These are phyloP conservation scores for Hyaloscypha hepaticicola DNA, from an alignment of 495 filamentous ascomycete species.

Conservation along the genomic window DNA sequence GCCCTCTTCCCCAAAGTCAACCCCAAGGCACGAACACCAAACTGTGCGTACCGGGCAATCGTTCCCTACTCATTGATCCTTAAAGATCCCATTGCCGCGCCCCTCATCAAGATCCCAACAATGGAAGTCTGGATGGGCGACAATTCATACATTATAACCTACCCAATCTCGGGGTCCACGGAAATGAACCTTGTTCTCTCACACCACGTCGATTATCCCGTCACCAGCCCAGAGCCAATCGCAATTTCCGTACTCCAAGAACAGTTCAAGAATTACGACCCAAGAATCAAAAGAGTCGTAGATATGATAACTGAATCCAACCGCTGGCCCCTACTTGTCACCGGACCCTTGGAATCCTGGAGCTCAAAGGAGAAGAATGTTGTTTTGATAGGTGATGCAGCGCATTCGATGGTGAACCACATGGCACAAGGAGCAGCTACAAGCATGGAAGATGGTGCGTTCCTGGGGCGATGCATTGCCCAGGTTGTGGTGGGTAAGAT, in stretches of 20 bases:
- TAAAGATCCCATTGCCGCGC: conserved; percentile 38
- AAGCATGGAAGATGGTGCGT: conserved; percentile 41
- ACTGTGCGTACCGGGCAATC: conserved; percentile 43
- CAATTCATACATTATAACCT: conserved; percentile 48
- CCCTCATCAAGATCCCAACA: conserved; percentile 39
- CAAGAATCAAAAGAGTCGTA: conserved; percentile 38
- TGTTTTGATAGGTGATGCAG: conserved; percentile 48
- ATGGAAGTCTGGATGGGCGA: conserved; percentile 49
- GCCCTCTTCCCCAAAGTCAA: conserved; percentile 39
- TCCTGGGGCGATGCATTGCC: conserved; percentile 30
- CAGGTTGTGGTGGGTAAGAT: conserved; percentile 4
- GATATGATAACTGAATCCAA: conserved; percentile 26
- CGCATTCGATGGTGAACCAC: conserved; percentile 51
- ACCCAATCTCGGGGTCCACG: conserved; percentile 46
- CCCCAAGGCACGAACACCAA: conserved; percentile 40
- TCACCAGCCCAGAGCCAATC: conserved; percentile 34
- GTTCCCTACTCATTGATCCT: conserved; percentile 41
- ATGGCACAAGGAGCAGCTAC: conserved; percentile 50
- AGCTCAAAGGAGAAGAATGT: conserved; percentile 31
- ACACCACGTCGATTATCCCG: conserved; percentile 36
- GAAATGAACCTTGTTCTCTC: conserved; percentile 51
- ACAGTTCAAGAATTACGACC: conserved; percentile 38
- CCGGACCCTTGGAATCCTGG: conserved; percentile 37
- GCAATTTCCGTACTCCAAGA: conserved; percentile 35
- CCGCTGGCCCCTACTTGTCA: conserved; percentile 43